Evolutionary conservation across 495 filamentous ascomycete species (phyloP).

Genomic region (Elaphomyces granulatus): DNA sequence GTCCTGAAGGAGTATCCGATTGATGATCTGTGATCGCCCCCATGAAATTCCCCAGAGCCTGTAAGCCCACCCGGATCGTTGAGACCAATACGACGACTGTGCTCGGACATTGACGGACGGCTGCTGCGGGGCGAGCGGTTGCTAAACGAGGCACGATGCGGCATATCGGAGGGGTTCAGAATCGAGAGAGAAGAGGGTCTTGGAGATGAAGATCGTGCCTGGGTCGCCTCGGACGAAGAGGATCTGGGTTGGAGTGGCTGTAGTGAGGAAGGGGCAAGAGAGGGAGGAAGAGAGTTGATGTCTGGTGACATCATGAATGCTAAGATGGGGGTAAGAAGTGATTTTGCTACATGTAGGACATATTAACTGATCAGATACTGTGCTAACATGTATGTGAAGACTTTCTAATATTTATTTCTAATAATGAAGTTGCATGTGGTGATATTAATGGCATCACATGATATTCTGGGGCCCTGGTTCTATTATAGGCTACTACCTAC

Average conservation of each 20-base stretch:
- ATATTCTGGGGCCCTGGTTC: no score
- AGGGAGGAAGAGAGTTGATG: conserved; percentile 60
- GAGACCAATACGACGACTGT: conserved; percentile 47
- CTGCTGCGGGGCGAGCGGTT: conserved; percentile 41
- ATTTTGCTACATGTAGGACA: no score
- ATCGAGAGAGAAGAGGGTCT: conserved; percentile 49
- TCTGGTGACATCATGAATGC: conserved; percentile 50
- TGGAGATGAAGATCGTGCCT: conserved; percentile 25
- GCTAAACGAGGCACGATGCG: conserved; percentile 42
- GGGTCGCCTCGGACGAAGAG: conserved; percentile 16
- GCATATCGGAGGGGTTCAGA: conserved; percentile 54
- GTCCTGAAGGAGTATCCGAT: conserved; percentile 34
- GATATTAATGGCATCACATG: no score
- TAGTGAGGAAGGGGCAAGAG: conserved; percentile 36
- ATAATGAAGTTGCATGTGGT: no score
- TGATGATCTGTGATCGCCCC: conserved; percentile 31
- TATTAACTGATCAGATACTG: no score
- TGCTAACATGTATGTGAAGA: no score
- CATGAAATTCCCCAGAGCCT: conserved; percentile 44
- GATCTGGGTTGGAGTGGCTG: conserved; percentile 21
- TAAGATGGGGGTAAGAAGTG: no score
- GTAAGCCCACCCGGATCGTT: conserved; percentile 47
- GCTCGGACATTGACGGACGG: conserved; percentile 33
- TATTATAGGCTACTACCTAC: neutral
- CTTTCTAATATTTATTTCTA: no score